A percentile compares a stretch with the other conserved stretches of the same genome.
phyloP scores from a whole-genome alignment of 192 early-diverging fungal genomes.

The Ambispora gerdemannii region DNA sequence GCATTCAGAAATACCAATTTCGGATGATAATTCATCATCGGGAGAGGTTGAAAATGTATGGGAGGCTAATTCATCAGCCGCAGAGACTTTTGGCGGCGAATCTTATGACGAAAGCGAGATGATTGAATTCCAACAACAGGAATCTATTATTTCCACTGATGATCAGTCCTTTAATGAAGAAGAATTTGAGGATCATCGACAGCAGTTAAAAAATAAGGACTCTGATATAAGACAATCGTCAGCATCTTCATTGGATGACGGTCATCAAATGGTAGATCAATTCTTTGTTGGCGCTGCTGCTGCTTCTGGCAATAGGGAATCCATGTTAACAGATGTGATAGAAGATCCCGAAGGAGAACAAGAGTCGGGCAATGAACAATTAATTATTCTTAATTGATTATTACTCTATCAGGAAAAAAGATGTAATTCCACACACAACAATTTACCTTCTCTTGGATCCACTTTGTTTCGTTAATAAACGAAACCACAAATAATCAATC shows the following conservation, averaged over 20 bases:
- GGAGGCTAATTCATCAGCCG: neutral
- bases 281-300: neutral
- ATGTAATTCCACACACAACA: no score
- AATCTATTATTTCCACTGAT: neutral
- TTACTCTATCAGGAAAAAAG: no score
- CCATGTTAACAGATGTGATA: conserved; percentile 10
- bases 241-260: neutral
- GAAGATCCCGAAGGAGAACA: conserved; percentile 14
- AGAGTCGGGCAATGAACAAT: no score
- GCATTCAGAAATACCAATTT: no score
- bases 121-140: neutral
- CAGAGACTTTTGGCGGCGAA: neutral
- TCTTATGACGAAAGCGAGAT: neutral
- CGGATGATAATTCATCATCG: no score
- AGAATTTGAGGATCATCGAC: neutral
- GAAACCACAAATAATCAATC: no score
- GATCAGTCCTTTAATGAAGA: neutral
- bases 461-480: no score
- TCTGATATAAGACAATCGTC: neutral
- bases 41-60: conserved; percentile 1
- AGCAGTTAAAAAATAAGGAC: conserved; percentile 12
- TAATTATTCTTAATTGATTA: no score
- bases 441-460: no score
- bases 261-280: neutral
- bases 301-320: neutral